Base-by-base conservation (phyloP, 768 basidiomycete genomes). In the Porpolomopsis calyptriformis region DNA sequence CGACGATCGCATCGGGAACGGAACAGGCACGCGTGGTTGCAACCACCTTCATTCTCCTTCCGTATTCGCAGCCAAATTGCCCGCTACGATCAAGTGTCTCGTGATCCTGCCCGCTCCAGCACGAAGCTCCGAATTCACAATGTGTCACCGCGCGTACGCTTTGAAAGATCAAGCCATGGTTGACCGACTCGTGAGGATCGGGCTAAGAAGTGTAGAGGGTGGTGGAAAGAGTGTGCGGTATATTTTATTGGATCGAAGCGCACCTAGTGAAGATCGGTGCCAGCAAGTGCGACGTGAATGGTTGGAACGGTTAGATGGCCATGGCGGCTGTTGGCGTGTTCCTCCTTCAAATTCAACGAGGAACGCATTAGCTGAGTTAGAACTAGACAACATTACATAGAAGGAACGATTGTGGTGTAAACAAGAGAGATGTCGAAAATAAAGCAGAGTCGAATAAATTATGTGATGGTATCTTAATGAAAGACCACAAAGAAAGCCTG, bases 101-200 rank as follows among this genome's bases (percentile, higher is more conserved):
- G 43, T 58, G 1, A 41, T 67, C 3, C 61, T 67, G 50, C 62
- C 62, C 4, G 63, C 55, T 4, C 52, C 59, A 1, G 52, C 50
- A 10, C 50, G 55, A 0, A 14, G 14, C 7, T 14, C 7, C 7
- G 47, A 31, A n/a, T 37, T 41, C 10, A 26, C 47, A 3, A 45
- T 23, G n/a, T 53, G 53, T 41, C 37, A 40, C 19, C 45, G 47
- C 5, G 33, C 56, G 26, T 31, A 48, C 19, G 16, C 52, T 4
- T 35, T 52, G 12, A 61, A 63, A 44, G 64, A 67, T 22, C 26
- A 57, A 29, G 37, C 52, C 2, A 64, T 67, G 64, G 53, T 64
- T 52, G 26, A 52, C 16, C 54, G 52, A 14, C 45, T 68, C 8
- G 50, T 53, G n/a, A 44, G 37, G 16, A 40, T 56, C n/a, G 14